Percentiles rank a stretch among this genome's conserved stretches.
These are phyloP conservation scores for Septoria petroselini DNA, from an alignment of 2,329 filamentous ascomycete species.

Conservation along the genomic window DNA sequence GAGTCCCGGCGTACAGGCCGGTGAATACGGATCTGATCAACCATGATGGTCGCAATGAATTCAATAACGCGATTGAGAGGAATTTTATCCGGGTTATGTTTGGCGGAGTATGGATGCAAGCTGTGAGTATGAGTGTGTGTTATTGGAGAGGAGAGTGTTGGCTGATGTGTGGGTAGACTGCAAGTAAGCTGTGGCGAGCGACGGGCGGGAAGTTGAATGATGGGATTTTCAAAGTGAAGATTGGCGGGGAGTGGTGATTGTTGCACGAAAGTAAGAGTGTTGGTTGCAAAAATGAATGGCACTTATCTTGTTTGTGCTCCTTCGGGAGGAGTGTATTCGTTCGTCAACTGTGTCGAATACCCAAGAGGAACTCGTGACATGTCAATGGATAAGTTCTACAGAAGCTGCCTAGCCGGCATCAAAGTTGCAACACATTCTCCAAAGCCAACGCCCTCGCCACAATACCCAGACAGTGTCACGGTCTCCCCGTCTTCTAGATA, in stretches of 20 bases:
- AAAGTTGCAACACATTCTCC: conserved; percentile 42
- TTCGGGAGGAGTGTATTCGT: no score
- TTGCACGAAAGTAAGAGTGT: no score
- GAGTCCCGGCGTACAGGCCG: conserved; percentile 50
- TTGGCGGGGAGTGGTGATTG: conserved; percentile 52
- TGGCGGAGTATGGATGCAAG: conserved; percentile 43
- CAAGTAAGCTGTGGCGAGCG: conserved; percentile 49
- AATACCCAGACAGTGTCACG: conserved; percentile 39
- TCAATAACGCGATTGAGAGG: conserved; percentile 45
- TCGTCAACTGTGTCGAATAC: no score
- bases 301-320: no score
- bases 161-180: conserved; percentile 34
- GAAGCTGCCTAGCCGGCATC: conserved; percentile 29
- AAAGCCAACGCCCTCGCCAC: conserved; percentile 42
- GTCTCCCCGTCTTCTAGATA: conserved; percentile 44
- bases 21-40: conserved; percentile 42
- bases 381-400: background rate
- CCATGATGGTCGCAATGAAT: conserved; percentile 45
- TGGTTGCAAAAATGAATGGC: no score
- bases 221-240: conserved; percentile 50
- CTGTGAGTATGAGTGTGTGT: conserved; percentile 42
- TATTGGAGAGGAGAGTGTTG: conserved; percentile 2
- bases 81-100: conserved; percentile 53
- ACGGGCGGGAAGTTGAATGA: conserved; percentile 52
- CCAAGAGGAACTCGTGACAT: no score